Evolutionary conservation across 2,329 filamentous ascomycete species (phyloP), one percentile per base, ranked within the genome.

Genomic region (Diplodia mutila): DNA sequence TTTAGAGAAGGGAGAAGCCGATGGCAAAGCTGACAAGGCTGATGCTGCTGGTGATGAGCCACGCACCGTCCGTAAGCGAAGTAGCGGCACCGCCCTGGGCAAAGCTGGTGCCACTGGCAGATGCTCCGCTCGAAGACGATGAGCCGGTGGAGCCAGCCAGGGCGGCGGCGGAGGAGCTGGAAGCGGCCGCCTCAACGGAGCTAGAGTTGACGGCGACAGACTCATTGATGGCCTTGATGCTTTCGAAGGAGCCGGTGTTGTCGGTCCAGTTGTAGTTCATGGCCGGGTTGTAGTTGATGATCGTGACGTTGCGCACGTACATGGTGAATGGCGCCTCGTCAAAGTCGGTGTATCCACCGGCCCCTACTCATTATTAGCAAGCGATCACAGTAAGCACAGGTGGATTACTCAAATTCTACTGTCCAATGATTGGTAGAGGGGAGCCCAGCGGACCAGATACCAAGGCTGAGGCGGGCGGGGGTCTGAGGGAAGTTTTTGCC

Each of bases 401-500:
- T n/a, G n/a, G n/a, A n/a, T n/a, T n/a, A n/a, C n/a, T n/a, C n/a
- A n/a, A n/a, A n/a, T n/a, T n/a, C n/a, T n/a, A n/a, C n/a, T n/a
- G n/a, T n/a, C n/a, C n/a, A n/a, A n/a, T n/a, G n/a, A n/a, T n/a
- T n/a, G n/a, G n/a, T n/a, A n/a, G n/a, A n/a, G n/a, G n/a, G n/a
- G n/a, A n/a, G n/a, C 64, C 81, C 82, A 39, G 80, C 80, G 37
- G 64, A 66, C 82, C 82, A 83, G 75, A 79, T 81, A 57, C 81
- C 81, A 25, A 84, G 74, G 69, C 75, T 75, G 27, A 80, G 73
- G 51, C 87, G 86, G 88, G 91, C 90, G 1, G 91, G 91, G 0
- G 91, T 93, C 75, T 94, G 91, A 0, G 91, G 91, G 76, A 87
- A 94, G 75, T 86, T 85, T 61, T 85, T 76, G 14, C 88, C 87